Percentiles rank a stretch among this genome's conserved stretches.
Evolutionary conservation across 495 filamentous ascomycete species (phyloP).

Genomic region (Chlorociboria aeruginascens): DNA sequence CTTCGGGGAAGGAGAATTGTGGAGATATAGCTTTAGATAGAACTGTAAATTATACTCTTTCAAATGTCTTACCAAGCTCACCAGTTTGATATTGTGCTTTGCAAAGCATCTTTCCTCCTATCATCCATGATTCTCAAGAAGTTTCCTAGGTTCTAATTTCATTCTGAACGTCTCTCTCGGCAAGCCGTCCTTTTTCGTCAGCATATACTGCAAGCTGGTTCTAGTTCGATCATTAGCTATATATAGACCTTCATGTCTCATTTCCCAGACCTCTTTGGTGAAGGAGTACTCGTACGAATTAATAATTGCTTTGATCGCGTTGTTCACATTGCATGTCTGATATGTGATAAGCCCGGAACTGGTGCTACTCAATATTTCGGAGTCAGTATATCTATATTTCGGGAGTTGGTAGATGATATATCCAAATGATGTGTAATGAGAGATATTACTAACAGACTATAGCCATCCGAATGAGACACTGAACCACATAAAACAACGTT

Average conservation of each 20-base stretch:
- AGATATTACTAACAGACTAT: too few species aligned
- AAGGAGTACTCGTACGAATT: slow-evolving; percentile 35
- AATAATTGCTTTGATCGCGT: slow-evolving; percentile 40
- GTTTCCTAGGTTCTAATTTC: slow-evolving; percentile 11
- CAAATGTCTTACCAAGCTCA: slow-evolving; percentile 24
- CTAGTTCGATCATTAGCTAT: slow-evolving; percentile 12
- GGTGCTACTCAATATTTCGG: slow-evolving; percentile 30
- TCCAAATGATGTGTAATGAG: too few species aligned
- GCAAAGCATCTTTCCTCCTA: slow-evolving; percentile 22
- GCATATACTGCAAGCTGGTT: slow-evolving; percentile 14
- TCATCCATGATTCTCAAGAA: slow-evolving; percentile 13
- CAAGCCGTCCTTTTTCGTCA: slow-evolving; percentile 18
- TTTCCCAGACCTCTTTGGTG: slow-evolving; percentile 38
- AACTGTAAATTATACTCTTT: not conserved
- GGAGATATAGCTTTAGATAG: slow-evolving; percentile 19
- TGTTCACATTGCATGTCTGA: slow-evolving; percentile 42
- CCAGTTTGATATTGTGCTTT: slow-evolving; percentile 34
- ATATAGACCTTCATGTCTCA: slow-evolving; percentile 33
- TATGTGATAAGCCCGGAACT: slow-evolving; percentile 47
- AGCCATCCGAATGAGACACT: too few species aligned
- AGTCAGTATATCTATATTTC: too few species aligned
- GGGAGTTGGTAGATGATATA: too few species aligned
- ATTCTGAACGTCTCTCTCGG: slow-evolving; percentile 14
- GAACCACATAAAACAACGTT: too few species aligned
- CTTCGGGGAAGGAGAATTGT: slow-evolving; percentile 36